Conservation (phyloP, 129 eudicot genomes). For the Helichrysum umbraculigerum region DNA sequence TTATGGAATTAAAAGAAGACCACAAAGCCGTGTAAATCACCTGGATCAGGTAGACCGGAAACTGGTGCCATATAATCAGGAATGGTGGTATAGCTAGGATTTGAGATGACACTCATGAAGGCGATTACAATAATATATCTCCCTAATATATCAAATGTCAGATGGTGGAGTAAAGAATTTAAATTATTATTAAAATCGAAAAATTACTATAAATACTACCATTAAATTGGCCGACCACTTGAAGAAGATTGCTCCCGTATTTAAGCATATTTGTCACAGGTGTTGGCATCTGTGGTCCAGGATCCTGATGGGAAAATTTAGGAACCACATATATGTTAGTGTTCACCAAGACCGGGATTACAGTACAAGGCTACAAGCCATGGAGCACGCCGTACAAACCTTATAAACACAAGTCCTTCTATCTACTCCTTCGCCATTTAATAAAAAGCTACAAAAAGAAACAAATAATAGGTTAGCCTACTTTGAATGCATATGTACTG, state of each 20-base stretch:
- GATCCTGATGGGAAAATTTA: slow-evolving; percentile 44
- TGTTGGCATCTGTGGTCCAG: slow-evolving; percentile 84
- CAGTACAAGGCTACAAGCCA: slow-evolving; percentile 21
- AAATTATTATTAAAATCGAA: neutral
- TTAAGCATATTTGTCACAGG: slow-evolving; percentile 62
- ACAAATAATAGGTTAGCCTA: slow-evolving; percentile 15
- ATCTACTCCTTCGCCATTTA: slow-evolving; percentile 73
- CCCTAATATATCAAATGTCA: slow-evolving; percentile 36
- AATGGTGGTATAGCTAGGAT: slow-evolving; percentile 41
- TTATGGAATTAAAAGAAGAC: neutral
- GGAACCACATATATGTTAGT: slow-evolving; percentile 21
- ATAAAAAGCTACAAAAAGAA: slow-evolving; percentile 52
- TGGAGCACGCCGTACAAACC: slow-evolving; percentile 47
- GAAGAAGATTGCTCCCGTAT: slow-evolving; percentile 88
- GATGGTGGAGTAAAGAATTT: slow-evolving; percentile 9
- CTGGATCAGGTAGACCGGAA: slow-evolving; percentile 52
- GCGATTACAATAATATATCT: slow-evolving; percentile 59
- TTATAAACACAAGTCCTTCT: slow-evolving; percentile 49
- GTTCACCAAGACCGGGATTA: slow-evolving; percentile 16
- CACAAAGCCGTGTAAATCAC: slow-evolving; percentile 25
- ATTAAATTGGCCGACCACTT: slow-evolving; percentile 77
- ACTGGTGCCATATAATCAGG: slow-evolving; percentile 60
- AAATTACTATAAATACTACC: slow-evolving; percentile 40
- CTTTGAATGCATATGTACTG: slow-evolving; percentile 2
- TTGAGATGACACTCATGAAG: slow-evolving; percentile 50